Base-by-base conservation (phyloP, 2,329 filamentous ascomycete species). In the Alternaria sp. region DNA sequence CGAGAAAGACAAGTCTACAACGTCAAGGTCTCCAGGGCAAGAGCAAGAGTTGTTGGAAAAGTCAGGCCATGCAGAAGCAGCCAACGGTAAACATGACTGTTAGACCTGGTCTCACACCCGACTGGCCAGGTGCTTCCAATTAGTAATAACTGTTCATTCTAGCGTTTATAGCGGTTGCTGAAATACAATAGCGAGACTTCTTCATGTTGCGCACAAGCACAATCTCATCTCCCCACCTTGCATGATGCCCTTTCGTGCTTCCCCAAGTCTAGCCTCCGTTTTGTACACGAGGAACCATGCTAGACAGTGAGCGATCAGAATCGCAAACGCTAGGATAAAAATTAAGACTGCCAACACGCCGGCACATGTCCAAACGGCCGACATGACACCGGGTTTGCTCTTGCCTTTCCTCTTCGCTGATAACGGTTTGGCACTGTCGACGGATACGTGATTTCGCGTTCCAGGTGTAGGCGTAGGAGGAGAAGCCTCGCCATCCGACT, bases 281-380 rank as follows among this genome's bases (percentile, higher is more conserved):
- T 72, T 74, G 54, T 70, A 72, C 10, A 73, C 65, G 6, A 76
- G 41, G 29, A 73, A 73, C 66, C 65, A 67, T 6, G 68, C 69
- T 21, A 75, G 37, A 24, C 61, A 69, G 42, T 76, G 67, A 21
- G 68, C 69, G 13, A 70, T 45, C n/a, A 74, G 51, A 5, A 69
- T 49, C 4, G 67, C 65, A 50, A 71, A 69, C 0, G 34, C 49
- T 3, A 71, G 58, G n/a, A 71, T 17, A 33, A 64, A 65, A 3
- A 69, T 33, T 2, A 69, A 4, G 33, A 63, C 8, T 8, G 55
- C 58, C 24, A 72, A 44, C 2, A 59, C 8, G 3, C 51, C 55
- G 7, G 61, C 4, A 5, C 44, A 37, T 4, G 41, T 46, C 46
- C 63, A 58, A 7, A 68, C 28, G 0, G 53, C 23, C 5, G 48